These are phyloP conservation scores for Dalechampia spathulata DNA, from an alignment of 441 rosid species.

Conservation along the genomic window DNA sequence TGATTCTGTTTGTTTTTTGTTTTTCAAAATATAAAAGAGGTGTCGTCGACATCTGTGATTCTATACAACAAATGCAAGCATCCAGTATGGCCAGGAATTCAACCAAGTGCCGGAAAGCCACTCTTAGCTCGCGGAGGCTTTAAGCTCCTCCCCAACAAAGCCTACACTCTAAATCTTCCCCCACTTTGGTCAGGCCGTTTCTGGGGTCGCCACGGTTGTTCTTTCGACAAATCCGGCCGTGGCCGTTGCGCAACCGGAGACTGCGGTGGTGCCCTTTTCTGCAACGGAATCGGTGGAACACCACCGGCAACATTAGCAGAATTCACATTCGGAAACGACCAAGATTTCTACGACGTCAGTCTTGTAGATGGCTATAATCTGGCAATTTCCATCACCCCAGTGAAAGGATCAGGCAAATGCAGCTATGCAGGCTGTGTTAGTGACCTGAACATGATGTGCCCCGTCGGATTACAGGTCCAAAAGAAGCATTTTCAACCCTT, in stretches of 20 bases:
- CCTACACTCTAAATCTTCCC: constrained; percentile 55
- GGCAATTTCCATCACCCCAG: constrained; percentile 66
- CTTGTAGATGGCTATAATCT: constrained; percentile 85
- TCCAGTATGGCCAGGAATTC: constrained; percentile 97
- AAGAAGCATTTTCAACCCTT: too few species aligned
- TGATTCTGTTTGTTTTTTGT: neutral
- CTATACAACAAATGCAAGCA: constrained; percentile 67
- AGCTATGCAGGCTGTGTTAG: constrained; percentile 88
- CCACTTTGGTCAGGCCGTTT: constrained; percentile 91
- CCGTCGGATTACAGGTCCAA: constrained; percentile 44
- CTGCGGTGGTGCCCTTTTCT: constrained; percentile 71
- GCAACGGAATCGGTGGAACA: constrained; percentile 74
- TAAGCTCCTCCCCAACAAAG: constrained; percentile 56
- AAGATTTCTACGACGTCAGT: constrained; percentile 91
- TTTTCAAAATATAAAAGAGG: constrained; percentile 9
- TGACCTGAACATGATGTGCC: constrained; percentile 78
- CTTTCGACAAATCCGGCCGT: constrained; percentile 57
- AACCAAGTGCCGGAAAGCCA: constrained; percentile 75
- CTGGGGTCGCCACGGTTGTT: constrained; percentile 94
- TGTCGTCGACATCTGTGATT: constrained; percentile 50
- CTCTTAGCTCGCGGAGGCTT: constrained; percentile 78
- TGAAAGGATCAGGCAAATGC: constrained; percentile 64
- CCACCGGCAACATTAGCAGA: constrained; percentile 96
- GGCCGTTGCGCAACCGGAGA: constrained; percentile 89
- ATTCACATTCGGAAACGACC: constrained; percentile 65